Evolutionary conservation across 768 basidiomycete genomes (phyloP), one percentile per base, ranked within the genome.

Genomic region (Cystofilobasidium macerans): DNA sequence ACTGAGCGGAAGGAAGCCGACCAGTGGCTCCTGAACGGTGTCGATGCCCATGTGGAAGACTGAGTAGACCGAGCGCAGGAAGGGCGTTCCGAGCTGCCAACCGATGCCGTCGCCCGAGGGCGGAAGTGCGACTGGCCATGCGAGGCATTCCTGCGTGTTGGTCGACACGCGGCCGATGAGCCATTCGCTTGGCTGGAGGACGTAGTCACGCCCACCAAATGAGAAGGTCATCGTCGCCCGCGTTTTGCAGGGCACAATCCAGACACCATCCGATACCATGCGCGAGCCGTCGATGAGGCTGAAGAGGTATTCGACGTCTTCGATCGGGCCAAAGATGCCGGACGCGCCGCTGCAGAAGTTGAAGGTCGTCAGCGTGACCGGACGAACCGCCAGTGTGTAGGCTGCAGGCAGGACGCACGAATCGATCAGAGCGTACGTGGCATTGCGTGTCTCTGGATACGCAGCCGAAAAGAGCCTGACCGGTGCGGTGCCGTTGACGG

Each of bases 11-110:
- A 58, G 36, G 67, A 76, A 74, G 0, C 75, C 75, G 28, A 76
- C 64, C 35, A 74, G 56, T 16, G 75, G 73, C n/a, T 70, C 70
- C 43, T 74, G 73, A 1, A 69, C 68, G 24, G 70, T 71, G 36
- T 72, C 65, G 56, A 76, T 72, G 13, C 75, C 75, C 61, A 74
- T 72, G 47, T 70, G 71, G 70, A 71, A 75, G 33, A 75, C 69
- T 28, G 69, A 72, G 63, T 73, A 73, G 24, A 72, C 70, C 16
- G 71, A 71, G 62, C 70, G 67, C 36, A 75, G 56, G 60, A 75
- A 74, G 18, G 73, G 73, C 26, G 73, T 73, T 1, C 75, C 75
- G 18, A 75, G 68, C 53, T 74, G 73, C 75, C 75, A 75, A 62
- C 72, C 72, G 20, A 74, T 71, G 0, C 74, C 74, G 51, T 75